phyloP scores from a whole-genome alignment of 2,329 filamentous ascomycete genomes.

The Claviceps citrina region DNA sequence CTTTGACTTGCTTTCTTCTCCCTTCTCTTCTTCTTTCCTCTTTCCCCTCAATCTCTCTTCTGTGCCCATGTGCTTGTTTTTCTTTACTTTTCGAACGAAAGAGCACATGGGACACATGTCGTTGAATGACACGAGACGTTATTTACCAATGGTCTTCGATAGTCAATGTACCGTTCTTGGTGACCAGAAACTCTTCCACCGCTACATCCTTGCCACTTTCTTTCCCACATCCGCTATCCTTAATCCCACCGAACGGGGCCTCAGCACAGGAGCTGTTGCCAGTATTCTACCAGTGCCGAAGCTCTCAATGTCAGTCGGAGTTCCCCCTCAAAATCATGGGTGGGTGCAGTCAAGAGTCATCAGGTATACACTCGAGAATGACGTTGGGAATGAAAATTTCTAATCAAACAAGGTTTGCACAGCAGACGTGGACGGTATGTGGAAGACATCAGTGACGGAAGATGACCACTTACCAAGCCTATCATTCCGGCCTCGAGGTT shows the following conservation, averaged over 20 bases:
- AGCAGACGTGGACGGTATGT: background rate
- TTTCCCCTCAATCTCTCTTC: background rate
- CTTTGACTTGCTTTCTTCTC: background rate
- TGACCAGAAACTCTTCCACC: conserved; percentile 29
- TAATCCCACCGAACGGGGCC: conserved; percentile 32
- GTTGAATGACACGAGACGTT: background rate
- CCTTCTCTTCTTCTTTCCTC: background rate
- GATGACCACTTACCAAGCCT: conserved; percentile 17
- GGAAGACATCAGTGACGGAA: background rate
- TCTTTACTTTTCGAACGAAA: background rate
- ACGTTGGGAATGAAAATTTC: background rate
- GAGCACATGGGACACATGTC: background rate
- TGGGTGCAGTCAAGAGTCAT: no score
- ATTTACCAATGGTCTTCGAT: conserved; percentile 14
- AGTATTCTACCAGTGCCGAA: conserved; percentile 18
- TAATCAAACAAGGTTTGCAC: no score
- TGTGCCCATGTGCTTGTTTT: background rate
- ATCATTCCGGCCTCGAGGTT: conserved; percentile 31
- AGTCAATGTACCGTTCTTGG: conserved; percentile 30
- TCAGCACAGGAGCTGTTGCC: conserved; percentile 28
- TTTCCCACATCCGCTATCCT: conserved; percentile 31
- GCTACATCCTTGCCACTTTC: conserved; percentile 33
- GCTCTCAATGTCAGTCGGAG: background rate
- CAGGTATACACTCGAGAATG: background rate
- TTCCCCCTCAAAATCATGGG: no score